Conservation (phyloP, 1,284 basidiomycete species). For the Megacollybia platyphylla region DNA sequence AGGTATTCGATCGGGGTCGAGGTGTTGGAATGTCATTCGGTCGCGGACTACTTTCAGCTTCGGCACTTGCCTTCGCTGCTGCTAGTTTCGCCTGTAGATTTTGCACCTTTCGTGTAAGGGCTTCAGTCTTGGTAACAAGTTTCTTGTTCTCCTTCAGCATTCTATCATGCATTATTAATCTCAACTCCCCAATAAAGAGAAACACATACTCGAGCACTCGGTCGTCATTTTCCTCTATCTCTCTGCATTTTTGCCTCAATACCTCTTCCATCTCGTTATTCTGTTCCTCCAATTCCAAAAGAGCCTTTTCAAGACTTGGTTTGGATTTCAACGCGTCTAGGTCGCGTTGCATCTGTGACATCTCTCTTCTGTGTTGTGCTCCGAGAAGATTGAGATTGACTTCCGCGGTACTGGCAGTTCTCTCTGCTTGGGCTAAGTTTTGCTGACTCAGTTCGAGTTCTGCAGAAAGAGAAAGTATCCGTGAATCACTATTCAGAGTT, state of each 20-base stretch:
- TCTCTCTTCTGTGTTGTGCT: slow-evolving; percentile 51
- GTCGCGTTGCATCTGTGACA: slow-evolving; percentile 42
- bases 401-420: slow-evolving; percentile 45
- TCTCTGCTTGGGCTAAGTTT: slow-evolving; percentile 38
- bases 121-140: slow-evolving; percentile 51
- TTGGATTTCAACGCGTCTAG: slow-evolving; percentile 36
- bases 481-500: slow-evolving; percentile 28
- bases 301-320: slow-evolving; percentile 37
- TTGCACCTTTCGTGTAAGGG: slow-evolving; percentile 56
- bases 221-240: slow-evolving; percentile 76
- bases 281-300: slow-evolving; percentile 52
- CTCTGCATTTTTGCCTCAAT: slow-evolving; percentile 51
- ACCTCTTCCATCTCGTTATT: slow-evolving; percentile 64
- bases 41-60: slow-evolving; percentile 6
- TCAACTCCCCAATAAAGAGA: slow-evolving; percentile 5
- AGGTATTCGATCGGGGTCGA: slow-evolving; percentile 12
- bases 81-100: slow-evolving; percentile 54
- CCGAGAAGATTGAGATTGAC: slow-evolving; percentile 48
- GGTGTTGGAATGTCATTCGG: slow-evolving; percentile 1
- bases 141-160: slow-evolving; percentile 72
- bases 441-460: slow-evolving; percentile 32
- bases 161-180: slow-evolving; percentile 19
- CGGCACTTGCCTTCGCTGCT: slow-evolving; percentile 29
- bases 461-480: slow-evolving; percentile 26
- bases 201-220: slow-evolving; percentile 57